phyloP scores from a whole-genome alignment of 768 basidiomycete species.

The Asterophora lycoperdoides region DNA sequence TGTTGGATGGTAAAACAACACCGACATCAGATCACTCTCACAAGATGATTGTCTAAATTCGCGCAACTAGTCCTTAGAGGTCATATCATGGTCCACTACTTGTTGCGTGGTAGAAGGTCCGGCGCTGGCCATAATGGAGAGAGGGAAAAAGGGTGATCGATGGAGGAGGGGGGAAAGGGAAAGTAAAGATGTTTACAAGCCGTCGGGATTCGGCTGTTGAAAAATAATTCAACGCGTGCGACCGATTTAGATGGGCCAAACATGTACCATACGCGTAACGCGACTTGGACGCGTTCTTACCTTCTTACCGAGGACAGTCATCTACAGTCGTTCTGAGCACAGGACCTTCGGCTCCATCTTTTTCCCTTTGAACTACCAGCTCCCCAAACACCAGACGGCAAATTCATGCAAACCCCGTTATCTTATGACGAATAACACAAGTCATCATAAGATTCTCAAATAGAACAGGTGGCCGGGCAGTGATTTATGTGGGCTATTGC shows the following conservation, averaged over 20 bases:
- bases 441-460: no score
- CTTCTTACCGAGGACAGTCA: no score
- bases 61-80: conserved; percentile 85
- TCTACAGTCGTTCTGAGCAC: no score
- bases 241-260: conserved; percentile 4
- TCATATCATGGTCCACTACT: conserved; percentile 51
- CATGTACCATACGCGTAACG: not conserved
- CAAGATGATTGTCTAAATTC: conserved; percentile 26
- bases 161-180: conserved; percentile 14
- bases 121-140: conserved; percentile 22
- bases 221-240: conserved; percentile 14
- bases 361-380: no score
- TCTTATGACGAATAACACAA: no score
- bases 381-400: no score
- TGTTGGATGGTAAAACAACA: conserved; percentile 36
- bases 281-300: not conserved
- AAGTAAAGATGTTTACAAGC: conserved; percentile 10
- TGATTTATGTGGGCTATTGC: no score
- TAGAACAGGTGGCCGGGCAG: no score
- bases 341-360: no score
- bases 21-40: conserved; percentile 33
- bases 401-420: no score
- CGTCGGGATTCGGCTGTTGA: conserved; percentile 17
- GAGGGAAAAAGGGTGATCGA: conserved; percentile 14
- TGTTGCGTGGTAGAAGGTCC: conserved; percentile 26